These are phyloP conservation scores for Blastocladiella britannica DNA, from an alignment of 192 early-diverging fungal genomes.

Conservation along the genomic window DNA sequence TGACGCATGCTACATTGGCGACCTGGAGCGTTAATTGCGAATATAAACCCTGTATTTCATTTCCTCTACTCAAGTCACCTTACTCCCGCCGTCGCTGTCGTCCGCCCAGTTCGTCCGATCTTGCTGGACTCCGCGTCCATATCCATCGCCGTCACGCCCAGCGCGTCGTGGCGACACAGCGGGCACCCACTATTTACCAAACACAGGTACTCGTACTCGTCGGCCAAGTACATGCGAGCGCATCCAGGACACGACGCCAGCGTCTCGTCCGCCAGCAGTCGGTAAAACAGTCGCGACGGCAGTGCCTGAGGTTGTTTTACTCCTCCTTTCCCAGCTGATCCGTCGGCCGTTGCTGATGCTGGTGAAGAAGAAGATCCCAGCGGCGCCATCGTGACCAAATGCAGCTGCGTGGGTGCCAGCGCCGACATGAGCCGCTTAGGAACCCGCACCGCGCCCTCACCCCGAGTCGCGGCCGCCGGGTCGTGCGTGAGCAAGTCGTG, in stretches of 20 bases:
- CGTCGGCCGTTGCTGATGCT: too few relatives aligned
- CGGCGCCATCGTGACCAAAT: neutral
- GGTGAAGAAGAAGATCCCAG: neutral
- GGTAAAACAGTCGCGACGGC: neutral
- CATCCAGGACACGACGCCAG: neutral
- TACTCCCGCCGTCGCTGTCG: too few relatives aligned
- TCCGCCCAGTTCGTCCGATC: too few relatives aligned
- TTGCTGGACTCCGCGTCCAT: too few relatives aligned
- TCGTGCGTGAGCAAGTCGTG: neutral
- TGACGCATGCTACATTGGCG: conserved; percentile 58
- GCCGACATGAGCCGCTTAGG: neutral
- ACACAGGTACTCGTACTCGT: neutral
- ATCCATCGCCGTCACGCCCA: too few relatives aligned
- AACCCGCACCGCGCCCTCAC: neutral
- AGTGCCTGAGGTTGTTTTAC: too few relatives aligned
- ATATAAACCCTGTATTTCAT: too few relatives aligned
- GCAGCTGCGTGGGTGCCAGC: neutral
- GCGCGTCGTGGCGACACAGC: too few relatives aligned
- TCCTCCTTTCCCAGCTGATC: too few relatives aligned
- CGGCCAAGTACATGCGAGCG: neutral
- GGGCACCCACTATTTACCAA: neutral
- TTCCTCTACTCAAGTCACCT: too few relatives aligned
- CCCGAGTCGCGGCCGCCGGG: neutral
- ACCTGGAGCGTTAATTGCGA: conserved; percentile 14
- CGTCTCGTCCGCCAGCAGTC: neutral